Percentiles rank a stretch among this genome's conserved stretches.
Conservation (phyloP, 1,284 basidiomycete species). For the Moesziomyces globuligerus region DNA sequence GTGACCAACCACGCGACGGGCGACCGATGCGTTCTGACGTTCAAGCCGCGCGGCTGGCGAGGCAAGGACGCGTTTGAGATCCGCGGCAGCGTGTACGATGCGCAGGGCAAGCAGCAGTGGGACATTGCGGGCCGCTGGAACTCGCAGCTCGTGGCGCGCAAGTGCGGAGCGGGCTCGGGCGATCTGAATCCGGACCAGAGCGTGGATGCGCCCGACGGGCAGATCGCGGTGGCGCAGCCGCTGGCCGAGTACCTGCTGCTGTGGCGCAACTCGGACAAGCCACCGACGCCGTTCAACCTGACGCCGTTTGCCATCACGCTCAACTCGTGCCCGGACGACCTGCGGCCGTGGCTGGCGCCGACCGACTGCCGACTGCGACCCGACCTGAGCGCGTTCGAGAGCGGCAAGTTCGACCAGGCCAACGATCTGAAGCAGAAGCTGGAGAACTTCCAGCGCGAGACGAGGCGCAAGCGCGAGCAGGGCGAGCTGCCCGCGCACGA, state of each 20-base stretch:
- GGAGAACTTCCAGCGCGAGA: conserved; percentile 87
- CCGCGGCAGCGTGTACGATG: conserved; percentile 81
- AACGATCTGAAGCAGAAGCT: conserved; percentile 86
- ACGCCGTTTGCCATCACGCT: conserved; percentile 95
- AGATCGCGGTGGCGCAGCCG: conserved; percentile 67
- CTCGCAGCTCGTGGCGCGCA: conserved; percentile 88
- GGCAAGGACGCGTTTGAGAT: conserved; percentile 92
- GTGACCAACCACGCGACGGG: conserved; percentile 90
- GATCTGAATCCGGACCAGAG: conserved; percentile 78
- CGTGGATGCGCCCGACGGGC: conserved; percentile 45
- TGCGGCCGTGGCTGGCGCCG: conserved; percentile 81
- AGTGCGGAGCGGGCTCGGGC: conserved; percentile 73
- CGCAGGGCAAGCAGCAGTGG: conserved; percentile 76
- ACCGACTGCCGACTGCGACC: conserved; percentile 94
- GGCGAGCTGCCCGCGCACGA: conserved; percentile 79
- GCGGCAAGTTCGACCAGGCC: conserved; percentile 87
- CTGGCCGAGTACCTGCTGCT: conserved; percentile 79
- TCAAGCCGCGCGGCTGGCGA: conserved; percentile 95
- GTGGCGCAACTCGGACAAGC: conserved; percentile 88
- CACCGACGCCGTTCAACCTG: conserved; percentile 73
- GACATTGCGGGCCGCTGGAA: conserved; percentile 97
- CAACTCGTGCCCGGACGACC: conserved; percentile 78
- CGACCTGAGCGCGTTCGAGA: conserved; percentile 94
- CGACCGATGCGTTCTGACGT: conserved; percentile 88
- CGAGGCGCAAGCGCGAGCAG: conserved; percentile 79